Base-by-base conservation (phyloP, 495 filamentous ascomycete species). In the Penicillium odoratum region DNA sequence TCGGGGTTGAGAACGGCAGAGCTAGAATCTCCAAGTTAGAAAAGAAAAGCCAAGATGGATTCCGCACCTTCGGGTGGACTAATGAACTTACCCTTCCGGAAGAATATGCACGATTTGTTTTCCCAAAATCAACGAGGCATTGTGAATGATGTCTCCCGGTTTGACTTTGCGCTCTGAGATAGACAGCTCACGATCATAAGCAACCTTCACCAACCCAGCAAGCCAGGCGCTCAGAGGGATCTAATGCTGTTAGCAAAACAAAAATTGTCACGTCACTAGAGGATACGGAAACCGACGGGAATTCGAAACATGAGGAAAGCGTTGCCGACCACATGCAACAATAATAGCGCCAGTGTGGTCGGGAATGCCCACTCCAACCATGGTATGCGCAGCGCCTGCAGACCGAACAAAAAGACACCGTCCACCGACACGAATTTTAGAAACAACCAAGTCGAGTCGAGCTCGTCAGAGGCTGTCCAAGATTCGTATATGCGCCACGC, bases 91-190 rank as follows among this genome's bases (percentile, higher is more conserved):
- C 85, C 94, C 94, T 81, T 98, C 94, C 3, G 94, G 94, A 29
- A 98, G 78, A 69, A 98, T 95, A 66, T 98, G 92, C 66, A 98
- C 92, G 59, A 96, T 93, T 74, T 97, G 91, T 68, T 90, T 93
- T 67, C 94, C 94, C 69, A 96, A 81, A 53, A 98, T 97, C 64
- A 97, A 81, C 7, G 93, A 96, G 1, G 89, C 80, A 67, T 97
- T 97, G 68, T 96, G 86, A 44, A 95, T 80, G 50, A 98, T 90
- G 56, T 84, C 86, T 2, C 85, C 87, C 29, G 92, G 83, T 66
- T 96, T 96, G 53, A 98, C 94, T 60, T 85, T 89, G 46, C 86
- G 83, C 69, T 97, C 94, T 5, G 88, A 90, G 63, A 98, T 89
- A 11, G 94, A 90, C 45, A 97, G 65, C 70, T 98, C 94, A 55